phyloP scores from a whole-genome alignment of 192 early-diverging fungal genomes.

The Coemansia sp. region DNA sequence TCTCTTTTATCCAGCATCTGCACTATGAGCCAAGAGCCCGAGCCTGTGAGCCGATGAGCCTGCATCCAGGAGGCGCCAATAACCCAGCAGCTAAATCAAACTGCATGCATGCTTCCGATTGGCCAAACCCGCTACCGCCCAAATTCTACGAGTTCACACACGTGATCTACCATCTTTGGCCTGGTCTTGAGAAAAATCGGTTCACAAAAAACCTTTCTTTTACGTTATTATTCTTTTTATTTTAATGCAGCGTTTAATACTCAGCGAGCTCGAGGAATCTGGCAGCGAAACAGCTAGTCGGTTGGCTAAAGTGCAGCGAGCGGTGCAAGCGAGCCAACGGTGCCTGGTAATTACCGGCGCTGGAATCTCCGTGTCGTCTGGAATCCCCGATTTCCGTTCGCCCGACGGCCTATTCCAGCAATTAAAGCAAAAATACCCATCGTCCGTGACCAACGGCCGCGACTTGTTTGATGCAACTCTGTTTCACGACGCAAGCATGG shows the following conservation, averaged over 20 bases:
- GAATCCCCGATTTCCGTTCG: conserved; percentile 97
- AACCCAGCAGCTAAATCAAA: no score
- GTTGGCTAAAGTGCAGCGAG: conserved; percentile 31
- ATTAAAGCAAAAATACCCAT: conserved; percentile 71
- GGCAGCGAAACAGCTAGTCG: neutral
- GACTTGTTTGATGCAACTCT: conserved; percentile 93
- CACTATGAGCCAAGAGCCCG: no score
- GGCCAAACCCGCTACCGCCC: no score
- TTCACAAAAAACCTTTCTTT: neutral
- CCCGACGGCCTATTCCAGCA: conserved; percentile 88
- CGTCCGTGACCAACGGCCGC: conserved; percentile 73
- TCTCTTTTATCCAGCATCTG: no score
- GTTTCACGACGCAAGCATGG: conserved; percentile 69
- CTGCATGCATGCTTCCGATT: no score
- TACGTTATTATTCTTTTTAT: neutral
- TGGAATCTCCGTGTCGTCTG: conserved; percentile 90
- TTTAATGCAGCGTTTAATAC: conserved; percentile 28
- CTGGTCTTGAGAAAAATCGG: no score
- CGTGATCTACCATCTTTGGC: no score
- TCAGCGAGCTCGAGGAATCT: conserved; percentile 13
- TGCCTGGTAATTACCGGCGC: conserved; percentile 60
- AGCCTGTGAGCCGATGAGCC: no score
- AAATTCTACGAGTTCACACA: no score
- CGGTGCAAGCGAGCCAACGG: conserved; percentile 40
- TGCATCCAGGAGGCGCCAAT: no score